phyloP scores from a whole-genome alignment of 2,329 filamentous ascomycete species.

The Botrytis paeoniae region DNA sequence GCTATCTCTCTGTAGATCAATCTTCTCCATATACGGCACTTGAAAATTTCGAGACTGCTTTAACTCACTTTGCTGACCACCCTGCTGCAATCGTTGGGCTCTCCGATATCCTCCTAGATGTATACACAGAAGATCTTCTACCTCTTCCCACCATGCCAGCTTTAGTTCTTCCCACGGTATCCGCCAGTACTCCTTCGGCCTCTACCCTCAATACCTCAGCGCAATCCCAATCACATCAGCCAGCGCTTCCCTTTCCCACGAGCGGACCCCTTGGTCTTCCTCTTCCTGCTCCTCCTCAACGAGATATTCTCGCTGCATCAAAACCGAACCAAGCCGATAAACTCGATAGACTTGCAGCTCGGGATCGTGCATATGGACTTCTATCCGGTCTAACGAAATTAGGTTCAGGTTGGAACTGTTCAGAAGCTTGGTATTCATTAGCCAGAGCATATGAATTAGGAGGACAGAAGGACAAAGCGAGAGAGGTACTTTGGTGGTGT shows the following conservation, averaged over 20 bases:
- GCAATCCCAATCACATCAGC: slow-evolving; percentile 24
- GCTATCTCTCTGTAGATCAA: slow-evolving; percentile 34
- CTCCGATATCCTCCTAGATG: slow-evolving; percentile 80
- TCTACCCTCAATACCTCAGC: slow-evolving; percentile 27
- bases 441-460: slow-evolving; percentile 85
- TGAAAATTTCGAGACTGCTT: slow-evolving; percentile 74
- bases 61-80: slow-evolving; percentile 78
- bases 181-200: slow-evolving; percentile 29
- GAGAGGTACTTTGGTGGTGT: slow-evolving; percentile 95
- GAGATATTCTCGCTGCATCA: slow-evolving; percentile 17
- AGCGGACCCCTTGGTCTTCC: slow-evolving; percentile 34
- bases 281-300: slow-evolving; percentile 22
- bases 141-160: slow-evolving; percentile 49
- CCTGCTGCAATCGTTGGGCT: slow-evolving; percentile 75
- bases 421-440: slow-evolving; percentile 89
- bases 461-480: slow-evolving; percentile 81
- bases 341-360: slow-evolving; percentile 75
- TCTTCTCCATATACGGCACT: slow-evolving; percentile 63
- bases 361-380: slow-evolving; percentile 83
- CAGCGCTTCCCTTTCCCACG: slow-evolving; percentile 20
- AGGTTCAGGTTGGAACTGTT: slow-evolving; percentile 83
- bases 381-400: slow-evolving; percentile 80
- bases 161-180: slow-evolving; percentile 33
- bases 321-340: slow-evolving; percentile 27
- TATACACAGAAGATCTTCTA: slow-evolving; percentile 69